phyloP scores from a whole-genome alignment of 1,139 yeast genomes.

The Geotrichum bryndzae region DNA sequence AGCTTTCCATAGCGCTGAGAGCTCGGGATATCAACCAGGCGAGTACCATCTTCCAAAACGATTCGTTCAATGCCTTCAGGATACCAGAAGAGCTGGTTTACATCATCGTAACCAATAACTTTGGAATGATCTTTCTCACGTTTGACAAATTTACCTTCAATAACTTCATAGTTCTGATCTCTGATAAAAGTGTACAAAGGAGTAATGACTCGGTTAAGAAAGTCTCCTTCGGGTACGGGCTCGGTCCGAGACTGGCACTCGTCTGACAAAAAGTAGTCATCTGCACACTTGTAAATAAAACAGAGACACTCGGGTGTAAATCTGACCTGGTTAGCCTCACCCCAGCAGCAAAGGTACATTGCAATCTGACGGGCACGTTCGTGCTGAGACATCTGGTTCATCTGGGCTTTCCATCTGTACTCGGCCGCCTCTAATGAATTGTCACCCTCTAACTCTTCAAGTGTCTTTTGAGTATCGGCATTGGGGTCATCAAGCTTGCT shows the following conservation, averaged over 20 bases:
- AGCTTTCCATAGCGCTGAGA: constrained; percentile 84
- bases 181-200: constrained; percentile 87
- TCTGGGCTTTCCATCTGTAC: constrained; percentile 72
- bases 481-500: constrained; percentile 35
- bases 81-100: constrained; percentile 97
- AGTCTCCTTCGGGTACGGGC: constrained; percentile 87
- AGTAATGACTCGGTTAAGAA: constrained; percentile 81
- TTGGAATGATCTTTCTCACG: constrained; percentile 95
- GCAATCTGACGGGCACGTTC: constrained; percentile 90
- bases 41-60: constrained; percentile 81
- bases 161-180: constrained; percentile 90
- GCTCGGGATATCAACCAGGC: constrained; percentile 82
- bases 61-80: constrained; percentile 97
- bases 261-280: constrained; percentile 80
- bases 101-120: constrained; percentile 95
- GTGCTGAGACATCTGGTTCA: constrained; percentile 60
- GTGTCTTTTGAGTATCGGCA: constrained; percentile 46
- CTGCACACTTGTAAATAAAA: constrained; percentile 88
- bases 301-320: constrained; percentile 90
- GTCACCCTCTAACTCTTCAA: constrained; percentile 82
- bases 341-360: constrained; percentile 87
- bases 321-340: constrained; percentile 96
- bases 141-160: constrained; percentile 92
- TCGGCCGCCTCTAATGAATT: constrained; percentile 75
- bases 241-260: constrained; percentile 80